phyloP scores from a whole-genome alignment of 2,329 filamentous ascomycete genomes.

The Ophiosphaerella narmari region DNA sequence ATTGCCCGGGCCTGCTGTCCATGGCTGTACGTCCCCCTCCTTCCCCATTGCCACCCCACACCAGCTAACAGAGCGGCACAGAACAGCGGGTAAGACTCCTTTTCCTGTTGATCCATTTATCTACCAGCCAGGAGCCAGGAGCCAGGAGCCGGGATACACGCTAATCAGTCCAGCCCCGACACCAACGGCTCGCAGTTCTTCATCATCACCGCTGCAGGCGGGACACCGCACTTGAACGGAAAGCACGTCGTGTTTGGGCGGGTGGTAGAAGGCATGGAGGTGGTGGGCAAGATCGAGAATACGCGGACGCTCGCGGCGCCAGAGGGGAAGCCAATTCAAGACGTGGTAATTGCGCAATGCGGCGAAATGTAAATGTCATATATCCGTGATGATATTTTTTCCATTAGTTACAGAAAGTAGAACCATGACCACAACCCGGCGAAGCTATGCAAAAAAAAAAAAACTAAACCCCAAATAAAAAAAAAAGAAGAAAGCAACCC shows the following conservation, averaged over 20 bases:
- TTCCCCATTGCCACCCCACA: not conserved
- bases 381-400: too few relatives aligned
- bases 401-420: too few relatives aligned
- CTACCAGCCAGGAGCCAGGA: not conserved
- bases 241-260: conserved; percentile 97
- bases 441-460: too few relatives aligned
- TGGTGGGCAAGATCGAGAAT: conserved; percentile 89
- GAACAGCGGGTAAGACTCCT: conserved; percentile 12
- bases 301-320: conserved; percentile 68
- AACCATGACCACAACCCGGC: too few relatives aligned
- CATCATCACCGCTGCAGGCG: conserved; percentile 74
- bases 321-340: conserved; percentile 81
- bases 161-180: conserved; percentile 79
- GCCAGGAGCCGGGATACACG: not conserved
- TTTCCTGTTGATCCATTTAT: not conserved
- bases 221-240: conserved; percentile 83
- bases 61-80: conserved; percentile 5
- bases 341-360: conserved; percentile 83
- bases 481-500: too few relatives aligned
- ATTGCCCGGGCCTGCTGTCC: conserved; percentile 77
- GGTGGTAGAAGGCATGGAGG: conserved; percentile 86
- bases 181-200: conserved; percentile 98
- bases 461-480: too few relatives aligned
- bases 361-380: conserved; percentile 76
- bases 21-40: conserved; percentile 77